These are phyloP conservation scores for Protomyces inundatus DNA, from an alignment of 1,139 yeast species.

Conservation along the genomic window DNA sequence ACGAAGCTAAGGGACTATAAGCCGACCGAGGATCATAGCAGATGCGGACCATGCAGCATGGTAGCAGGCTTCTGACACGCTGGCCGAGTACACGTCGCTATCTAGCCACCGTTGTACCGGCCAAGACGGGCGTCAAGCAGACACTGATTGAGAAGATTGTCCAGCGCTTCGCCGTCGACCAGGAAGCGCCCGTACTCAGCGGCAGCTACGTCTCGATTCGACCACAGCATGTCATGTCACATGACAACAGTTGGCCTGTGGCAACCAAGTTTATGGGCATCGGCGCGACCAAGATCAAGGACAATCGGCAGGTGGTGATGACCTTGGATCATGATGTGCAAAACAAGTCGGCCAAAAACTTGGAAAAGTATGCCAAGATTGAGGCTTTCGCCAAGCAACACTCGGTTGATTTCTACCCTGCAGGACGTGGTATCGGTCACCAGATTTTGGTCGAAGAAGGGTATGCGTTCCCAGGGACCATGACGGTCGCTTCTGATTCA, in stretches of 20 bases:
- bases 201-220: conserved; percentile 94
- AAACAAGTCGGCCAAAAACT: conserved; percentile 79
- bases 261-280: conserved; percentile 93
- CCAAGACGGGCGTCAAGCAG: conserved; percentile 4
- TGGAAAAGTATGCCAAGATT: conserved; percentile 80
- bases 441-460: conserved; percentile 99
- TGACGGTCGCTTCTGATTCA: conserved; percentile 95
- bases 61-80: background rate
- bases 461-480: conserved; percentile 87
- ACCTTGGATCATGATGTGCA: conserved; percentile 98
- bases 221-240: conserved; percentile 98
- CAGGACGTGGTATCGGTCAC: conserved; percentile 98
- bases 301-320: conserved; percentile 86
- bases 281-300: conserved; percentile 78
- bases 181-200: conserved; percentile 60
- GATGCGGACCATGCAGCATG: background rate
- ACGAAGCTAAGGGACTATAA: too few relatives aligned
- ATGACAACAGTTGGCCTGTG: conserved; percentile 98
- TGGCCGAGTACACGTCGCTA: background rate
- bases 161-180: conserved; percentile 83
- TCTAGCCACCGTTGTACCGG: background rate
- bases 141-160: conserved; percentile 87
- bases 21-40: too few relatives aligned
- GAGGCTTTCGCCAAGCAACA: conserved; percentile 82
- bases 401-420: conserved; percentile 96